Evolutionary conservation across 139 green algal species (phyloP).

Genomic region (Spirogloea muscicola): DNA sequence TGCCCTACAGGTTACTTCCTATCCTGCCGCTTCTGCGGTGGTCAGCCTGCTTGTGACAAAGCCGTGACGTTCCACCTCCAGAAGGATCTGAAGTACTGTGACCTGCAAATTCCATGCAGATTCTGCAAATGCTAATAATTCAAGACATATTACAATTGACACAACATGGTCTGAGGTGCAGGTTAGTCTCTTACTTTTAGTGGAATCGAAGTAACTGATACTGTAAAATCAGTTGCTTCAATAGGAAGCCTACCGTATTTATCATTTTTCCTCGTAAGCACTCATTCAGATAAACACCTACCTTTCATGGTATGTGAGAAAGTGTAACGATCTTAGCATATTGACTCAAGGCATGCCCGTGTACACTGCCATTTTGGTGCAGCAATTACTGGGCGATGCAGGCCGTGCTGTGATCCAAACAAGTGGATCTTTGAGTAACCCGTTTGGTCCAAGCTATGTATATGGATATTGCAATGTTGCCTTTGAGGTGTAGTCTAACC

Average conservation of each 20-base stretch:
- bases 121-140: not conserved
- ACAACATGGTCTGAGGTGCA: constrained; percentile 29
- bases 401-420: constrained; percentile 53
- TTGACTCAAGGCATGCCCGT: not conserved
- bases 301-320: not conserved
- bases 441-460: constrained; percentile 57
- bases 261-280: not conserved
- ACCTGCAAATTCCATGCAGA: not conserved
- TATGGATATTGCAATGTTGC: constrained; percentile 56
- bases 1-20: not conserved
- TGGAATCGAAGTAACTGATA: not conserved
- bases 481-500: too few species aligned
- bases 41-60: not conserved
- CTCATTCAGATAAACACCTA: not conserved
- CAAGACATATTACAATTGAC: constrained; percentile 2
- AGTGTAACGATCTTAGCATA: not conserved
- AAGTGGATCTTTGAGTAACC: constrained; percentile 38
- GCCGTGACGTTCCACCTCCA: not conserved
- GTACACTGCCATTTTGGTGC: constrained; percentile 2
- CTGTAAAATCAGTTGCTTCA: not conserved
- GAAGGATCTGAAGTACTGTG: not conserved
- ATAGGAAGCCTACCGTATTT: not conserved
- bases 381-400: constrained; percentile 40
- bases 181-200: not conserved
- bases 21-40: not conserved